These are phyloP conservation scores for Microbotryum saponariae DNA, from an alignment of 1,284 basidiomycete genomes.

Conservation along the genomic window DNA sequence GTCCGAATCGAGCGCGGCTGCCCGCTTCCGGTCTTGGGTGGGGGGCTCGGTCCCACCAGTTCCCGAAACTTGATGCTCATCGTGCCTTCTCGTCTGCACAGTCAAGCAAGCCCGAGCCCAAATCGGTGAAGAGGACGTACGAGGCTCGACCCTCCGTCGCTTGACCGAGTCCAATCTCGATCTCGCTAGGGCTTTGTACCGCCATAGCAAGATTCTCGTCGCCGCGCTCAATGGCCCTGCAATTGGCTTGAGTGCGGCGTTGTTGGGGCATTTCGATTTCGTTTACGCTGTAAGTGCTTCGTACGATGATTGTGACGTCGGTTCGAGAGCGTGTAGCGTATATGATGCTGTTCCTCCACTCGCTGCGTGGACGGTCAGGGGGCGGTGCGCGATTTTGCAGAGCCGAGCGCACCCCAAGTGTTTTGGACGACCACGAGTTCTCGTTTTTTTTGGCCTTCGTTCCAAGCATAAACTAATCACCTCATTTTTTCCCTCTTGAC, in stretches of 20 bases:
- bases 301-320: too few species aligned
- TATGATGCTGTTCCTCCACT: too few species aligned
- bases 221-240: conserved; percentile 28
- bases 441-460: too few species aligned
- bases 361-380: too few species aligned
- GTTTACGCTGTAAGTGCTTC: conserved; percentile 13
- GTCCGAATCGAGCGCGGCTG: too few species aligned
- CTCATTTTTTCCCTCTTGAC: too few species aligned
- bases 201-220: conserved; percentile 27
- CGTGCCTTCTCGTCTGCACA: not conserved
- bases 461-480: too few species aligned
- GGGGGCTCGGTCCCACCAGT: not conserved
- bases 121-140: conserved; percentile 9
- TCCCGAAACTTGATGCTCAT: not conserved
- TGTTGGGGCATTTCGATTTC: conserved; percentile 19
- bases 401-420: too few species aligned
- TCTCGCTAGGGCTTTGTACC: conserved; percentile 12
- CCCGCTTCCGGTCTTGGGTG: not conserved
- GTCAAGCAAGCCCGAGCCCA: conserved; percentile 21
- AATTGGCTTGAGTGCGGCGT: conserved; percentile 18
- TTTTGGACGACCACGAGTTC: too few species aligned
- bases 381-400: too few species aligned
- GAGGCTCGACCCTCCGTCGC: conserved; percentile 1
- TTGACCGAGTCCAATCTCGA: conserved; percentile 25
- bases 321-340: too few species aligned